Evolutionary conservation across 1,284 basidiomycete genomes (phyloP), one percentile per base, ranked within the genome.

Genomic region (Fomitopsis schrenkii): DNA sequence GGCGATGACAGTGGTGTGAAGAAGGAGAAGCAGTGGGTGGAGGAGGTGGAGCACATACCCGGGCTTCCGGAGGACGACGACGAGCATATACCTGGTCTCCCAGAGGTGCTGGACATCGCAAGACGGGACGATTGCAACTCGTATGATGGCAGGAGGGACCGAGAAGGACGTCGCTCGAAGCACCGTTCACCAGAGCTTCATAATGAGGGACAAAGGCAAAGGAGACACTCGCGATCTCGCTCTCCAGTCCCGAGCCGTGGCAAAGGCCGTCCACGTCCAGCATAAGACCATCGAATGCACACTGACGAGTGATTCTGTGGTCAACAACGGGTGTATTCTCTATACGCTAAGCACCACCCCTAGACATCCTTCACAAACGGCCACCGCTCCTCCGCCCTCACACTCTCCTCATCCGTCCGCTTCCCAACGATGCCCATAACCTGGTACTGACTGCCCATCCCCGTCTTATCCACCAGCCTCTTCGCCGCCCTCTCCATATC

Each of bases 391-490:
- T 67, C 68, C 10, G 19, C 52, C 52, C 22, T 38, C 52, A 64
- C 66, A 1, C 44, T 44, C 55, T 63, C 41, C 40, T 58, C 61
- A 33, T 33, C 40, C 17, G 62, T 53, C 60, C 58, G 64, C 59
- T 57, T 61, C 14, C 69, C 70, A 0, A 74, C 82, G 30, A 90
- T 71, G 1, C 83, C 87, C 66, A 90, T 72, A 19, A 90, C 76
- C 68, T 82, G 76, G 63, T 91, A 90, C 74, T 90, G 80, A 45
- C 70, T 76, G 0, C 89, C 88, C 89, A 91, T 91, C 26, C 86
- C 85, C 5, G 74, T 74, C 0, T 76, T 78, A 71, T 90, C 85
- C 28, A 86, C 78, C n/a, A 90, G 74, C 59, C 88, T 74, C 57
- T 77, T 70, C 30, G 82, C 83, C 1, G 83, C 83, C 40, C 76